Evolutionary conservation across 2,329 filamentous ascomycete genomes (phyloP).

Genomic region (Chrysoporthe puriensis): DNA sequence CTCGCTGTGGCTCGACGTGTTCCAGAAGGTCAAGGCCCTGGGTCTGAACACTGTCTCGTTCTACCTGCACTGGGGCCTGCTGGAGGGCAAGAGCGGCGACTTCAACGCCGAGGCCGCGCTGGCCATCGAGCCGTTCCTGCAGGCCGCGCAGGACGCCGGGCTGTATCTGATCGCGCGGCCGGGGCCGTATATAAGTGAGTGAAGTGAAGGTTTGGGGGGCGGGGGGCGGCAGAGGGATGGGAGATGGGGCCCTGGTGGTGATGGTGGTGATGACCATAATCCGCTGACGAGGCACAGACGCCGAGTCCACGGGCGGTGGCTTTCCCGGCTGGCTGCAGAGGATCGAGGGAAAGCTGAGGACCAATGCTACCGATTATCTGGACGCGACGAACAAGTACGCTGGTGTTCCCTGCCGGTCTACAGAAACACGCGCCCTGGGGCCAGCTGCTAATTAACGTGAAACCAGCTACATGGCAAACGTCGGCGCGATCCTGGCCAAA

Average conservation of each 20-base stretch:
- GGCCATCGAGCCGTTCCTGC: constrained; percentile 69
- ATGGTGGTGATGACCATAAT: no score
- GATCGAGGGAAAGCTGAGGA: constrained; percentile 61
- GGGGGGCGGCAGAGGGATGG: not conserved
- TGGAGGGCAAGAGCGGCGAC: constrained; percentile 69
- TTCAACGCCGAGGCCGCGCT: constrained; percentile 71
- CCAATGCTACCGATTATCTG: constrained; percentile 59
- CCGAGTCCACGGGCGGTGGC: constrained; percentile 69
- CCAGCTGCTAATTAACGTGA: not conserved
- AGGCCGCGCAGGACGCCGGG: constrained; percentile 66
- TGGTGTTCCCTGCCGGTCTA: not conserved
- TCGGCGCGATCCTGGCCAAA: constrained; percentile 64
- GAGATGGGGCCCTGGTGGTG: no score
- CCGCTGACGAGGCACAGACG: constrained; percentile 34
- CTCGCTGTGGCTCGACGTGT: constrained; percentile 62
- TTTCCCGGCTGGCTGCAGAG: constrained; percentile 75
- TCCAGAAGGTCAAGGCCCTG: constrained; percentile 75
- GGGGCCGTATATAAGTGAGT: constrained; percentile 27
- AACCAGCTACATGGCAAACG: constrained; percentile 56
- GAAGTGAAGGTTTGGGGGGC: constrained; percentile 23
- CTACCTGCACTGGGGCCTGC: constrained; percentile 72
- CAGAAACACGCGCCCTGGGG: no score
- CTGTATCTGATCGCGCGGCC: constrained; percentile 67
- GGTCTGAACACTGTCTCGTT: constrained; percentile 74
- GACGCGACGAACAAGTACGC: constrained; percentile 62